Percentiles rank a stretch among this genome's conserved stretches.
phyloP scores from a whole-genome alignment of 768 basidiomycete genomes.

The Mycena capillaripes region DNA sequence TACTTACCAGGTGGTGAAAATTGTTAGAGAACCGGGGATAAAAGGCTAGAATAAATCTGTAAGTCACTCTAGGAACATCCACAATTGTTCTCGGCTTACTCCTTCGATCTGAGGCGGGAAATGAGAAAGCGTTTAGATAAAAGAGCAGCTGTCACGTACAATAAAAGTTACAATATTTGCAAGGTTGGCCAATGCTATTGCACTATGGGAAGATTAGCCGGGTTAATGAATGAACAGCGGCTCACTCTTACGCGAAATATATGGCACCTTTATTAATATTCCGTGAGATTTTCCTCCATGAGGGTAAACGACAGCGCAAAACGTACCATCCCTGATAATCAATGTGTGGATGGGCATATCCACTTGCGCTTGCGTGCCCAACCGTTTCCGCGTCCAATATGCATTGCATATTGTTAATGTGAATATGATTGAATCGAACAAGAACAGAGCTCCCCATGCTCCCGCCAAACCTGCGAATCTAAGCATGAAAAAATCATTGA shows the following conservation, averaged over 20 bases:
- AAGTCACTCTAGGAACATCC: no score
- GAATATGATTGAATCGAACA: background rate
- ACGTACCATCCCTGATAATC: conserved; percentile 1
- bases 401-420: background rate
- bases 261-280: background rate
- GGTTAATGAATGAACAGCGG: background rate
- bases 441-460: background rate
- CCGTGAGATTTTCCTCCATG: background rate
- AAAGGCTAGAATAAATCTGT: background rate
- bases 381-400: background rate
- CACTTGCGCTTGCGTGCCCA: background rate
- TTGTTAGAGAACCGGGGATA: no score
- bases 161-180: conserved; percentile 3
- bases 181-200: conserved; percentile 16
- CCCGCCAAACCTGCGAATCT: background rate
- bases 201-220: background rate
- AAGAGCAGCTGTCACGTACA: background rate
- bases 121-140: background rate
- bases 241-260: background rate
- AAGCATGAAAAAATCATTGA: background rate
- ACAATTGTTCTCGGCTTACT: background rate
- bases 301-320: background rate
- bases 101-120: background rate
- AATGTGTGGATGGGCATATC: background rate
- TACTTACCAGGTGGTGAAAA: no score